Conservation (phyloP, 306 rosid genomes). For the Nissolia schottii region DNA sequence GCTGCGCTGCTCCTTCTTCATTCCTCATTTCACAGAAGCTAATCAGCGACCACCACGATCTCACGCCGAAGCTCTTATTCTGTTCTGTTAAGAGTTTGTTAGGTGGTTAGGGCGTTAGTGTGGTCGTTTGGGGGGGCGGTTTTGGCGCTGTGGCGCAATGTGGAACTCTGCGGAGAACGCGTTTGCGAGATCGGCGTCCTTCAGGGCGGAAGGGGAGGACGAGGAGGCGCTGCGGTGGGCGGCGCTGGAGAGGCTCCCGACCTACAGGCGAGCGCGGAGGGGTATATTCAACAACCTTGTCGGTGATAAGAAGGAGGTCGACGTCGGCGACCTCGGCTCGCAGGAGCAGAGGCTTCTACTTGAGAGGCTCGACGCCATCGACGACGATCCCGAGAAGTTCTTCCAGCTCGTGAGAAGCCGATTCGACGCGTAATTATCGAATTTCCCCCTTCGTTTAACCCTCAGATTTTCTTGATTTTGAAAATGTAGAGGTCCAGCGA, state of each 20-base stretch:
- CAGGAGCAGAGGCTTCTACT: constrained; percentile 68
- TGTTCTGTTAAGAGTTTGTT: neutral
- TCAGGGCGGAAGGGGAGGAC: constrained; percentile 56
- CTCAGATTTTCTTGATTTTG: neutral
- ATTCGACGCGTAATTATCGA: constrained; percentile 68
- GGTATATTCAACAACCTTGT: constrained; percentile 68
- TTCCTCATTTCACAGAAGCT: neutral
- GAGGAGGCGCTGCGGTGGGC: constrained; percentile 98
- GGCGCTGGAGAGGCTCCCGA: constrained; percentile 86
- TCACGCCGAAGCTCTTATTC: neutral
- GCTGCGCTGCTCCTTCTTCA: neutral
- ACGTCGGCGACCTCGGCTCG: constrained; percentile 51
- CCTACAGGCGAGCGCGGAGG: constrained; percentile 68
- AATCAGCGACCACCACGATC: neutral
- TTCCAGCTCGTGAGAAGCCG: constrained; percentile 68
- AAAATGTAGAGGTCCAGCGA: neutral
- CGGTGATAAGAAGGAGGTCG: constrained; percentile 66
- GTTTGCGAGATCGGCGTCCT: constrained; percentile 60
- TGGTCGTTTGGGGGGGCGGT: too few relatives aligned
- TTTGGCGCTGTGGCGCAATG: constrained; percentile 34
- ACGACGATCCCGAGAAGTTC: constrained; percentile 66
- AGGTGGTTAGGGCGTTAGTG: too few relatives aligned
- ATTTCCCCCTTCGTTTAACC: neutral
- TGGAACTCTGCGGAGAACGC: constrained; percentile 92
- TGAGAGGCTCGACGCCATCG: constrained; percentile 54